Conservation (phyloP, 2,329 filamentous ascomycete genomes). For the Trichoderma harzianum region DNA sequence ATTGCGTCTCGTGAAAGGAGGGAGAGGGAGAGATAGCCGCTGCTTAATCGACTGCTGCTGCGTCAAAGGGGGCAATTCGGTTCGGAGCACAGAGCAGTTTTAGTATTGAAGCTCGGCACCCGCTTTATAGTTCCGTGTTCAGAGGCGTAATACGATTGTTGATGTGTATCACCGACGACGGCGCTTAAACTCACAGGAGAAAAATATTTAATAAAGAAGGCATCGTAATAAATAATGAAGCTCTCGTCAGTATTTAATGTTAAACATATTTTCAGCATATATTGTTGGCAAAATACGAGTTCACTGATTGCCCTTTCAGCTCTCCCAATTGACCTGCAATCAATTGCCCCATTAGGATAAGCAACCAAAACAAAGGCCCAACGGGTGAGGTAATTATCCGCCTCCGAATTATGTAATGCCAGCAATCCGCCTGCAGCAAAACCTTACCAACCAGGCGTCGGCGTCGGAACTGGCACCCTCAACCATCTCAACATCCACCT, state of each 20-base stretch:
- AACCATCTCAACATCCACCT: conserved; percentile 14
- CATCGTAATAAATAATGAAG: background rate
- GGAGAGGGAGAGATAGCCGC: background rate
- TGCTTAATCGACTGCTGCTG: background rate
- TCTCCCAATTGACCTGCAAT: background rate
- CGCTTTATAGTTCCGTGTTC: background rate
- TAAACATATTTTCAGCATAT: background rate
- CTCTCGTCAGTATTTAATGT: background rate
- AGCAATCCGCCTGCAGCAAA: conserved; percentile 17
- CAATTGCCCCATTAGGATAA: conserved; percentile 12
- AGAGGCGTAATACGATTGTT: background rate
- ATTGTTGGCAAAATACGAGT: background rate
- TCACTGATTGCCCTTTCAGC: background rate
- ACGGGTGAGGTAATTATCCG: conserved; percentile 19
- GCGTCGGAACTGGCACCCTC: conserved; percentile 19
- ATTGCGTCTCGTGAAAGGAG: background rate
- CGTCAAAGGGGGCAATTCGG: background rate
- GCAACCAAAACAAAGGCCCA: background rate
- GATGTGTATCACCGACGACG: background rate
- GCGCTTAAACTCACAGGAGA: background rate
- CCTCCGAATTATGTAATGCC: conserved; percentile 19
- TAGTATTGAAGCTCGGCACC: background rate
- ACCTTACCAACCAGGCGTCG: conserved; percentile 16
- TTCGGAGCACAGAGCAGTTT: background rate
- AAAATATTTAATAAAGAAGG: background rate